Base-by-base conservation (phyloP, 2,329 filamentous ascomycete species). In the Aspergillus jensenii region DNA sequence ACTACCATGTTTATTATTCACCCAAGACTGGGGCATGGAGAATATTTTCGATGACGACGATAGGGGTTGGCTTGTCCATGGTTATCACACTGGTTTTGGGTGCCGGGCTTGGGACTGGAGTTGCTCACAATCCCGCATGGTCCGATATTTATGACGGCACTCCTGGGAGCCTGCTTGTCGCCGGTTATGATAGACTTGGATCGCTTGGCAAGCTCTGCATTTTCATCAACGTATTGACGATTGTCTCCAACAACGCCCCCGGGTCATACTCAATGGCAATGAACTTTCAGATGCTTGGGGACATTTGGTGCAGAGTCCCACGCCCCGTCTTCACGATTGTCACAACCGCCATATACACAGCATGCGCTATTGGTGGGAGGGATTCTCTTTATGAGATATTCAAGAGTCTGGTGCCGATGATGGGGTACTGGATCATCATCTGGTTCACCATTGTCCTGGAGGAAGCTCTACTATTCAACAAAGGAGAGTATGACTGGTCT, bases 381-480 rank as follows among this genome's bases (percentile, higher is more conserved):
- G 72, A 79, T 50, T 69, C 72, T 41, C 67, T 81, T 1, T 79
- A 77, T 60, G 68, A 74, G 33, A 74, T 80, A 43, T 79, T 79
- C 60, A 69, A 76, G 52, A 74, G 77, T 55, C 78, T 80, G 55
- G 66, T 81, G 15, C 75, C 78, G 7, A 59, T 81, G 17, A 80
- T 81, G 62, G 76, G 77, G 5, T 80, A 81, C 59, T 81, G 78
- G 78, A 65, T 77, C 8, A 67, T 72, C 19, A 75, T 76, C 39
- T 80, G 74, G 71, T 63, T 79, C 49, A 71, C 72, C 37, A 77
- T 80, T 44, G 67, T 75, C 6, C 47, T 78, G 2, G 70, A 79
- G 57, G 75, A 80, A 60, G 72, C 79, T 44, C 12, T 78, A 15
- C 61, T 80, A 6, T 81, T 81, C 66, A 71, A 74, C 19, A 66